Evolutionary conservation across 2,329 filamentous ascomycete genomes (phyloP).

Genomic region (Arthrinium phaeospermum): DNA sequence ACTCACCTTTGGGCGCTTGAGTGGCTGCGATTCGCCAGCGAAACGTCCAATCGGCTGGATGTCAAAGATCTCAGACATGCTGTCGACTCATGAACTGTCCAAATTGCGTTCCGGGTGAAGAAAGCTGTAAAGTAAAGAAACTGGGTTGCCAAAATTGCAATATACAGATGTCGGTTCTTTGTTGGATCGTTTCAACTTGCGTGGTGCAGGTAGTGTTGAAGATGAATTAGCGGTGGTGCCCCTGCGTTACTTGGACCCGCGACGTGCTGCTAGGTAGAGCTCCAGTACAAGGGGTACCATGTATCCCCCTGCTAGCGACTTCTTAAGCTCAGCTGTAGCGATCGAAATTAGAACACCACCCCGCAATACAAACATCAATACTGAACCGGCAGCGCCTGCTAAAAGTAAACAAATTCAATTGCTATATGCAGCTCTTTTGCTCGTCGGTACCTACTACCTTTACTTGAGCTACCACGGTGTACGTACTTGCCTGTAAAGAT

Average conservation of each 20-base stretch:
- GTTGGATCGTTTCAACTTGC: neutral
- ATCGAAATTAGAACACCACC: conserved; percentile 13
- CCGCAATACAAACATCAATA: neutral
- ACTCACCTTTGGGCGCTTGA: conserved; percentile 75
- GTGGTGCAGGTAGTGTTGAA: neutral
- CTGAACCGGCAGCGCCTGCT: neutral
- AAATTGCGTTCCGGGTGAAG: neutral
- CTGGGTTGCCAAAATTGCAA: neutral
- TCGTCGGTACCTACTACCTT: neutral
- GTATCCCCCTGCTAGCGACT: neutral
- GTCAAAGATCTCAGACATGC: conserved; percentile 52
- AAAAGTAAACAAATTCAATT: conserved; percentile 1
- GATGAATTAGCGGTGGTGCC: neutral
- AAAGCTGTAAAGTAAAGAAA: neutral
- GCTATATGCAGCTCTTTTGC: neutral
- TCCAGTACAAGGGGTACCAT: neutral
- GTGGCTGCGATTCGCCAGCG: conserved; percentile 68
- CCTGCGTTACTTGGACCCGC: neutral
- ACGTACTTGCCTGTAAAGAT: neutral
- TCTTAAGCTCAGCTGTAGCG: neutral
- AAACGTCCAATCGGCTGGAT: conserved; percentile 76
- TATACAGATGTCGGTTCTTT: neutral
- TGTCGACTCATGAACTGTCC: neutral
- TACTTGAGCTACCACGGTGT: neutral
- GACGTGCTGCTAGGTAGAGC: neutral